A percentile compares a stretch with the other conserved stretches of the same genome.
Conservation (phyloP, 768 basidiomycete species). For the Saitozyma podzolica region DNA sequence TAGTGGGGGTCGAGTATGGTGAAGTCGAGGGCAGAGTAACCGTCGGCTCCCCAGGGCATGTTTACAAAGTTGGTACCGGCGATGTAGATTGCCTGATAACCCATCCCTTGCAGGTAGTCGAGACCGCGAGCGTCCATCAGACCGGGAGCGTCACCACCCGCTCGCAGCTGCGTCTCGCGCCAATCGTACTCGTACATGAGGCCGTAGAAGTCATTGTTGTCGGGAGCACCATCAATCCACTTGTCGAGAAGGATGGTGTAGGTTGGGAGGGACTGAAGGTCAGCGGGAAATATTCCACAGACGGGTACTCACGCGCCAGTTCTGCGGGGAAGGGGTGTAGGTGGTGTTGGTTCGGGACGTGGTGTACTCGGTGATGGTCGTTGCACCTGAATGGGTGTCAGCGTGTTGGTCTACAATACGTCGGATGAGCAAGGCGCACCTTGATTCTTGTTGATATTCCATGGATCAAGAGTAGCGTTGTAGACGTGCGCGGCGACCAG, state of each 20-base stretch:
- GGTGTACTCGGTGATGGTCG: slow-evolving; percentile 64
- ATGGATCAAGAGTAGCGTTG: slow-evolving; percentile 50
- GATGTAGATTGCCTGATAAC: slow-evolving; percentile 78
- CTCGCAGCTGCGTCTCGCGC: slow-evolving; percentile 83
- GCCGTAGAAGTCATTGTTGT: slow-evolving; percentile 85
- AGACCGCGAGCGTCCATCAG: slow-evolving; percentile 62
- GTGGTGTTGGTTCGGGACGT: slow-evolving; percentile 62
- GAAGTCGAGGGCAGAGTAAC: slow-evolving; percentile 92
- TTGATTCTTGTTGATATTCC: slow-evolving; percentile 52
- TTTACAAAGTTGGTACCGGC: slow-evolving; percentile 90
- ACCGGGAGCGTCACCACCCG: slow-evolving; percentile 84
- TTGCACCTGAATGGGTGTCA: slow-evolving; percentile 23
- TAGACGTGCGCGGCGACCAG: slow-evolving; percentile 27
- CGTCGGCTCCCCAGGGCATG: slow-evolving; percentile 97
- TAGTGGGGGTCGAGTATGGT: slow-evolving; percentile 88
- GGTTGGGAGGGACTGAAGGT: slow-evolving; percentile 41
- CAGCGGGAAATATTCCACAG: neutral
- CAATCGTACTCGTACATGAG: slow-evolving; percentile 79
- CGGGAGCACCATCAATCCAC: slow-evolving; percentile 88
- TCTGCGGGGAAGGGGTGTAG: slow-evolving; percentile 75
- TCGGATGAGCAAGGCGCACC: slow-evolving; percentile 22
- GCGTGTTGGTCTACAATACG: slow-evolving; percentile 4
- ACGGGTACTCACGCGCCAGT: slow-evolving; percentile 66
- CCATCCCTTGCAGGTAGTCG: slow-evolving; percentile 90
- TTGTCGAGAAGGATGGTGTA: slow-evolving; percentile 70